phyloP scores from a whole-genome alignment of 306 rosid genomes.

The Castanopsis chinensis region DNA sequence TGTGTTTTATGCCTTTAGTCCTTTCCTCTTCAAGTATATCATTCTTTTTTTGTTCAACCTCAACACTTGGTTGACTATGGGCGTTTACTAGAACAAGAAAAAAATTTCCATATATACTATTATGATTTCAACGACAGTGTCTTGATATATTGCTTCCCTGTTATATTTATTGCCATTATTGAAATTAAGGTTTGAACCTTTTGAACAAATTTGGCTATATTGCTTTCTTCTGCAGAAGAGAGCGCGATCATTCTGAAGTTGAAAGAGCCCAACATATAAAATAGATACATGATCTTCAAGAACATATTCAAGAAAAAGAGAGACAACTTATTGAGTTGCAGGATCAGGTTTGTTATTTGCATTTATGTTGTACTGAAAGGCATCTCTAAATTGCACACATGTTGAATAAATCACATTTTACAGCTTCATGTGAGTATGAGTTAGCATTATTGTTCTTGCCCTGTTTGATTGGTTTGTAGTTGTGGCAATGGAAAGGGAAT shows the following conservation, averaged over 20 bases:
- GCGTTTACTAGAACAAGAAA: neutral
- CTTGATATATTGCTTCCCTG: neutral
- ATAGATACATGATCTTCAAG: conserved; percentile 87
- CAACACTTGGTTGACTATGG: neutral
- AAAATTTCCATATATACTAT: neutral
- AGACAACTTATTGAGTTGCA: conserved; percentile 87
- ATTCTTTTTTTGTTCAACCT: neutral
- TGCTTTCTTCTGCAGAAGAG: conserved; percentile 66
- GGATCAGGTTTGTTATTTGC: conserved; percentile 65
- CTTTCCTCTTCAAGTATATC: neutral
- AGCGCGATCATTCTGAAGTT: conserved; percentile 92
- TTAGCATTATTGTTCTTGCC: neutral
- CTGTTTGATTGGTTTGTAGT: neutral
- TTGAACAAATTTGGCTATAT: neutral
- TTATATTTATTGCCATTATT: neutral
- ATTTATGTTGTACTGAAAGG: conserved; percentile 1
- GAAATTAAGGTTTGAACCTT: conserved; percentile 15
- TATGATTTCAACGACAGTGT: neutral
- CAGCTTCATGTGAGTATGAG: conserved; percentile 49
- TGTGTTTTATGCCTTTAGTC: neutral
- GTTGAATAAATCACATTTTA: conserved; percentile 50
- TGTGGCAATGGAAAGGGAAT: neutral
- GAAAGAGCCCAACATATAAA: conserved; percentile 92
- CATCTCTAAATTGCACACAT: too few species aligned
- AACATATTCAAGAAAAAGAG: conserved; percentile 90